Evolutionary conservation across 768 basidiomycete genomes (phyloP).

Genomic region (Astraeus odoratus): DNA sequence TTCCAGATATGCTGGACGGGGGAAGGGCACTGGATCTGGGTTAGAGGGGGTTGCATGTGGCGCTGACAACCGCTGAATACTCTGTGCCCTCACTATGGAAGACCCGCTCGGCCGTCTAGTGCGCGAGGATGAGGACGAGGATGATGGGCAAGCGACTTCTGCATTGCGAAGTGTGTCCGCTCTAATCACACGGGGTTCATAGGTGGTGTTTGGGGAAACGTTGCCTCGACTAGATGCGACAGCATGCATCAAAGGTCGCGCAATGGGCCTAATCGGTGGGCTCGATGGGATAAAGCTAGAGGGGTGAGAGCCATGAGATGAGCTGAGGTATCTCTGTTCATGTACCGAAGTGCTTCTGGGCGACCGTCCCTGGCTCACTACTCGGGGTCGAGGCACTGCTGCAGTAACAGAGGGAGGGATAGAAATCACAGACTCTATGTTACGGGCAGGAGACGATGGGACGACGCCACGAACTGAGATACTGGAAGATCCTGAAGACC

Average conservation of each 20-base stretch:
- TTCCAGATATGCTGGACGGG: conserved; percentile 69
- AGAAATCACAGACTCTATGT: conserved; percentile 61
- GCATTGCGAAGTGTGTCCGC: conserved; percentile 36
- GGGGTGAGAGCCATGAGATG: conserved; percentile 34
- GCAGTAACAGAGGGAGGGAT: conserved; percentile 42
- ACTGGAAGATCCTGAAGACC: conserved; percentile 57
- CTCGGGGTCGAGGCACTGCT: conserved; percentile 35
- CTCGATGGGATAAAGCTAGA: conserved; percentile 26
- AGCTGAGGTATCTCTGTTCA: conserved; percentile 33
- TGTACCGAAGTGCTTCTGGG: conserved; percentile 23
- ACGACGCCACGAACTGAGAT: conserved; percentile 52
- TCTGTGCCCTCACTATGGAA: conserved; percentile 17
- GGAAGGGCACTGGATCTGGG: conserved; percentile 37
- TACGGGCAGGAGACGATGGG: conserved; percentile 43
- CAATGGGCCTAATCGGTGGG: conserved; percentile 35
- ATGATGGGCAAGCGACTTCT: conserved; percentile 40
- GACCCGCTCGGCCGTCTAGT: conserved; percentile 41
- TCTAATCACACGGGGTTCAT: conserved; percentile 70
- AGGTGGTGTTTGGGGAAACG: conserved; percentile 24
- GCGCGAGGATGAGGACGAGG: conserved; percentile 39
- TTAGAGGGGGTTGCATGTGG: conserved; percentile 24
- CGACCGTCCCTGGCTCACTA: conserved; percentile 27
- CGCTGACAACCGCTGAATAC: conserved; percentile 19
- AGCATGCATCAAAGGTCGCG: conserved; percentile 36
- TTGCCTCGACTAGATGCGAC: conserved; percentile 26